phyloP scores from a whole-genome alignment of 1,284 basidiomycete species.

The Tremellales sp. region DNA sequence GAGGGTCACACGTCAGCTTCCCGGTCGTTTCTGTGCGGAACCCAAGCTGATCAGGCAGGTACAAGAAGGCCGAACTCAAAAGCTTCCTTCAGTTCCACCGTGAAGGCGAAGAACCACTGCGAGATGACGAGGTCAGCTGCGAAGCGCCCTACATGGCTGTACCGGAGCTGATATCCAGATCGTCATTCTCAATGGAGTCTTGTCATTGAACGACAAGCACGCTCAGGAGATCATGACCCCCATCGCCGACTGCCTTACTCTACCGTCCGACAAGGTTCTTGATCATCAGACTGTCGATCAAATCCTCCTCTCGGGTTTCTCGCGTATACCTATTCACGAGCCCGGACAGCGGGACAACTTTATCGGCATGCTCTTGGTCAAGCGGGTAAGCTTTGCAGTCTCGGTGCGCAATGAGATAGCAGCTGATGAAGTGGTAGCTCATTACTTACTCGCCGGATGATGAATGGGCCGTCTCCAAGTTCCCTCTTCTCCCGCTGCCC shows the following conservation, averaged over 20 bases:
- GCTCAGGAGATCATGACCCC: slow-evolving; percentile 84
- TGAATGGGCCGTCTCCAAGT: slow-evolving; percentile 67
- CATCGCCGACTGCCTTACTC: slow-evolving; percentile 55
- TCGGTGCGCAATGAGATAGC: too few species aligned
- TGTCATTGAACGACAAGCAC: slow-evolving; percentile 78
- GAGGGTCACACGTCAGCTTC: slow-evolving; percentile 53
- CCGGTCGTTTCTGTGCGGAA: background rate
- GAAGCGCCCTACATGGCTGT: background rate
- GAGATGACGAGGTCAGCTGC: slow-evolving; percentile 62
- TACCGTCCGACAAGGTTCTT: slow-evolving; percentile 66
- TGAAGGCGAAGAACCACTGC: slow-evolving; percentile 76
- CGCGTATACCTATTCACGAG: slow-evolving; percentile 86
- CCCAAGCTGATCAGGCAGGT: slow-evolving; percentile 52
- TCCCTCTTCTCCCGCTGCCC: slow-evolving; percentile 76
- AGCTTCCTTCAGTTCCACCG: slow-evolving; percentile 87
- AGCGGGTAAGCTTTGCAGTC: slow-evolving; percentile 59
- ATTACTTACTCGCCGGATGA: slow-evolving; percentile 85
- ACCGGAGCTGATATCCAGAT: slow-evolving; percentile 56
- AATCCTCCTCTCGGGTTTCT: slow-evolving; percentile 77
- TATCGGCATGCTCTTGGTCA: slow-evolving; percentile 80
- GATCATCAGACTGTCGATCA: slow-evolving; percentile 74
- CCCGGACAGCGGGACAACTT: slow-evolving; percentile 71
- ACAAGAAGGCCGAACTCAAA: slow-evolving; percentile 88
- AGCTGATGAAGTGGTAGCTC: slow-evolving; percentile 57
- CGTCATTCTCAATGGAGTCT: slow-evolving; percentile 77